Conservation (phyloP, 305 asterid species). For the Fraxinus paxiana region DNA sequence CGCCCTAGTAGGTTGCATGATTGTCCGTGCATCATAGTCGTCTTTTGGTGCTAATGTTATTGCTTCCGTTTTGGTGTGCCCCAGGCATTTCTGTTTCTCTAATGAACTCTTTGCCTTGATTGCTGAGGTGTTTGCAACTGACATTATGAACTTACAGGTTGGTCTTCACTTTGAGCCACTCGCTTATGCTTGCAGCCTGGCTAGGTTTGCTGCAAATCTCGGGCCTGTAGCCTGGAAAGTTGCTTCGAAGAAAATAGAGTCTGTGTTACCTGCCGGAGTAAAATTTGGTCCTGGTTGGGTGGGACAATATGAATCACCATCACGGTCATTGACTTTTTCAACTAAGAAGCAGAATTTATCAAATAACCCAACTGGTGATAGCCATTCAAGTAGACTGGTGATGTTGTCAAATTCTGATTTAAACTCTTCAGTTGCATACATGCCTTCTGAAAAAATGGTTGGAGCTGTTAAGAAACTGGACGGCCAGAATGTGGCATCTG, state of each 20-base stretch:
- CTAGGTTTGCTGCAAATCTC: slow-evolving; percentile 72
- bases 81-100: not conserved
- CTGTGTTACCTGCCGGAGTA: slow-evolving; percentile 62
- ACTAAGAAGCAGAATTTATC: slow-evolving; percentile 42
- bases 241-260: slow-evolving; percentile 66
- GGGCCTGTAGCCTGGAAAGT: slow-evolving; percentile 83
- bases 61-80: not conserved
- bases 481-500: slow-evolving; percentile 40
- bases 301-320: slow-evolving; percentile 50
- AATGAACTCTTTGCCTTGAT: not conserved
- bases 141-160: slow-evolving; percentile 28
- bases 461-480: slow-evolving; percentile 53
- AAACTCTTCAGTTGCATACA: slow-evolving; percentile 25
- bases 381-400: slow-evolving; percentile 38
- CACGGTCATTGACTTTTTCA: slow-evolving; percentile 34
- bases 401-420: slow-evolving; percentile 38
- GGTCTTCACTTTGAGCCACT: slow-evolving; percentile 38
- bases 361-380: slow-evolving; percentile 30
- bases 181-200: slow-evolving; percentile 58
- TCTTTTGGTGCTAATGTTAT: not conserved
- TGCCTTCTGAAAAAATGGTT: slow-evolving; percentile 38
- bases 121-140: not conserved
- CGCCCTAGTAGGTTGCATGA: not conserved
- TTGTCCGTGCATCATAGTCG: not conserved
- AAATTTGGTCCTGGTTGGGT: slow-evolving; percentile 96